Percentiles rank a stretch among this genome's conserved stretches.
Evolutionary conservation across 2,329 filamentous ascomycete genomes (phyloP).

Genomic region (Aspergillus versicolor): DNA sequence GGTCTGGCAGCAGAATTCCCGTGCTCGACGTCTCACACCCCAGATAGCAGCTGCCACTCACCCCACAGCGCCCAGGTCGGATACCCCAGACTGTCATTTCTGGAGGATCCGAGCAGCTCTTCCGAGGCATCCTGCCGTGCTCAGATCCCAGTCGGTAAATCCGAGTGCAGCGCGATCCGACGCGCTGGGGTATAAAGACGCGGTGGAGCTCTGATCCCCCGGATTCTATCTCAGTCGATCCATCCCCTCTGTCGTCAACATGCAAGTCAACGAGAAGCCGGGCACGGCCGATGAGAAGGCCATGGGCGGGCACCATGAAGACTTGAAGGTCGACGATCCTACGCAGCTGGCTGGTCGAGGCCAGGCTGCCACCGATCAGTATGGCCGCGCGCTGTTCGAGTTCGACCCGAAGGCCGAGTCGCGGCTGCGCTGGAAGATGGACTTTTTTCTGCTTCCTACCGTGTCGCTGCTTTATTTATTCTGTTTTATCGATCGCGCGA

Average conservation of each 20-base stretch:
- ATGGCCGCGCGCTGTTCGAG: slow-evolving; percentile 52
- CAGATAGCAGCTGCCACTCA: background rate
- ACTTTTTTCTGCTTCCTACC: slow-evolving; percentile 64
- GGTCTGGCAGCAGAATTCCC: background rate
- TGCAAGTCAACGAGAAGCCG: background rate
- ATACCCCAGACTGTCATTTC: background rate
- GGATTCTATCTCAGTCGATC: background rate
- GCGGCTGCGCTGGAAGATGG: slow-evolving; percentile 62
- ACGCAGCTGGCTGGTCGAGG: slow-evolving; percentile 46
- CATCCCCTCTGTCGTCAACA: background rate
- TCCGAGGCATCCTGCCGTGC: too few relatives aligned
- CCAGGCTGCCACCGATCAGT: slow-evolving; percentile 51
- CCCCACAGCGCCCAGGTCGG: background rate
- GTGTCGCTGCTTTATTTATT: slow-evolving; percentile 68
- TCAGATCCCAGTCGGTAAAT: slow-evolving; percentile 8
- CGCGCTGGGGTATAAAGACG: slow-evolving; percentile 6
- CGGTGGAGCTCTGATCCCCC: background rate
- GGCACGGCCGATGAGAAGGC: slow-evolving; percentile 22
- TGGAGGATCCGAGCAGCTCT: too few relatives aligned
- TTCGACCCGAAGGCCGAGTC: slow-evolving; percentile 60
- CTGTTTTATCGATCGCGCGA: slow-evolving; percentile 73
- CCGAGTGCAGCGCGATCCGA: slow-evolving; percentile 11
- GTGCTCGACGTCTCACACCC: background rate
- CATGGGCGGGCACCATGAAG: slow-evolving; percentile 18
- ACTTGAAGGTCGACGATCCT: slow-evolving; percentile 14